Evolutionary conservation across 1,139 yeast species (phyloP).

Genomic region (Candida sanyaensis): DNA sequence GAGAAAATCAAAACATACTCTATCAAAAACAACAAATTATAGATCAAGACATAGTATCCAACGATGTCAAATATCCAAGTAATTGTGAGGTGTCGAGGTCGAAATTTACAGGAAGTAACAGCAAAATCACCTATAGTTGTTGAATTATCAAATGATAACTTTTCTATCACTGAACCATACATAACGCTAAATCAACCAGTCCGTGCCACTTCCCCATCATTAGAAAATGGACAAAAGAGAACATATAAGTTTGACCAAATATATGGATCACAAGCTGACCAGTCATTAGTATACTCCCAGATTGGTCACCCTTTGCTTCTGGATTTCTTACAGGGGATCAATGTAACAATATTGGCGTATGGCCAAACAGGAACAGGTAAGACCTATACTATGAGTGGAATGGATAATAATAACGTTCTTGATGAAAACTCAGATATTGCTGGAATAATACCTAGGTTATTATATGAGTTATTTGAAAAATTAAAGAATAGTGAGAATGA

Average conservation of each 20-base stretch:
- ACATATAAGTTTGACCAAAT: slow-evolving; percentile 73
- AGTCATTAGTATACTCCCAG: slow-evolving; percentile 53
- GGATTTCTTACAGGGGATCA: slow-evolving; percentile 69
- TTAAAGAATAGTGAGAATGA: slow-evolving; percentile 38
- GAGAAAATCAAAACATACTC: neutral
- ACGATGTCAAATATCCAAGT: slow-evolving; percentile 65
- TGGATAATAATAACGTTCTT: slow-evolving; percentile 13
- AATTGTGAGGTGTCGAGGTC: slow-evolving; percentile 84
- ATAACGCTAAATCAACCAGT: slow-evolving; percentile 38
- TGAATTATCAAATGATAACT: slow-evolving; percentile 54
- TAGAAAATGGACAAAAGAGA: slow-evolving; percentile 24
- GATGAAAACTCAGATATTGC: slow-evolving; percentile 31
- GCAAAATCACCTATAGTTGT: slow-evolving; percentile 78
- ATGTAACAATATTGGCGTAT: slow-evolving; percentile 81
- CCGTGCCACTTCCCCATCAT: slow-evolving; percentile 17
- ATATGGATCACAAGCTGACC: slow-evolving; percentile 73
- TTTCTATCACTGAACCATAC: slow-evolving; percentile 33
- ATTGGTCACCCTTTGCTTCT: slow-evolving; percentile 66
- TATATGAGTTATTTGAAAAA: slow-evolving; percentile 54
- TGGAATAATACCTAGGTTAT: slow-evolving; percentile 70
- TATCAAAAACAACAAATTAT: neutral
- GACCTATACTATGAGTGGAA: slow-evolving; percentile 75
- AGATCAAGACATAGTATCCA: neutral
- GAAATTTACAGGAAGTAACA: slow-evolving; percentile 69
- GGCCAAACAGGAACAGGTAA: slow-evolving; percentile 94